A percentile compares a stretch with the other conserved stretches of the same genome.
Conservation (phyloP, 345 rosid species). For the Acer yangbiense region DNA sequence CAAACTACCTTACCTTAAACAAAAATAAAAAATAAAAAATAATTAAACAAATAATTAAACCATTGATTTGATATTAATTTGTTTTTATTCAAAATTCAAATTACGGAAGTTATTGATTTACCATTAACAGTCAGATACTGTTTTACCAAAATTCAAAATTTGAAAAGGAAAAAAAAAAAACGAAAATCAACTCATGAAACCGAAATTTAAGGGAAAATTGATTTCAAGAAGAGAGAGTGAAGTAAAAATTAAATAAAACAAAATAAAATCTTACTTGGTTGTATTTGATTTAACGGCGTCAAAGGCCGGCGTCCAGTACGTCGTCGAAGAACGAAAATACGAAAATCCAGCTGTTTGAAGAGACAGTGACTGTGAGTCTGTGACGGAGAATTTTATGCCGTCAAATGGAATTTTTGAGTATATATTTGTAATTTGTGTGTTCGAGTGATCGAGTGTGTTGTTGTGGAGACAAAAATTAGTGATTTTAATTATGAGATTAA, state of each 20-base stretch:
- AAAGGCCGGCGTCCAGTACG: slow-evolving; percentile 31
- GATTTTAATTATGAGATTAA: slow-evolving; percentile 16
- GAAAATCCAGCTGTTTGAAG: not conserved
- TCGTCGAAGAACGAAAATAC: not conserved
- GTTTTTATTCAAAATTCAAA: not conserved
- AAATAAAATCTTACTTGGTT: slow-evolving; percentile 16
- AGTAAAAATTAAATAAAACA: not conserved
- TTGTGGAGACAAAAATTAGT: not conserved
- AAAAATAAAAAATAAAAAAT: no score
- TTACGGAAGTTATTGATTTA: slow-evolving; percentile 21
- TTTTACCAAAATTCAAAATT: slow-evolving; percentile 11
- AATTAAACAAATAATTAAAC: slow-evolving; percentile 15
- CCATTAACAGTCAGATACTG: slow-evolving; percentile 37
- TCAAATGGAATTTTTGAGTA: not conserved
- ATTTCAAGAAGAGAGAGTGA: not conserved
- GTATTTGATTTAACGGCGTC: slow-evolving; percentile 35
- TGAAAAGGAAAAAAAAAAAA: slow-evolving; percentile 21
- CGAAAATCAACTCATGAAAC: slow-evolving; percentile 25
- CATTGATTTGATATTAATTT: not conserved
- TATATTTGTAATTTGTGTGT: not conserved
- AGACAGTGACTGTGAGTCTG: slow-evolving; percentile 14
- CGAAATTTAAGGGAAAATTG: slow-evolving; percentile 23
- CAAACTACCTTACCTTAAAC: not conserved
- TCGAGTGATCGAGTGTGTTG: not conserved
- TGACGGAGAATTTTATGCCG: slow-evolving; percentile 20